Evolutionary conservation across 2,329 filamentous ascomycete species (phyloP), one percentile per base, ranked within the genome.

Genomic region (Pyrenophora teres): DNA sequence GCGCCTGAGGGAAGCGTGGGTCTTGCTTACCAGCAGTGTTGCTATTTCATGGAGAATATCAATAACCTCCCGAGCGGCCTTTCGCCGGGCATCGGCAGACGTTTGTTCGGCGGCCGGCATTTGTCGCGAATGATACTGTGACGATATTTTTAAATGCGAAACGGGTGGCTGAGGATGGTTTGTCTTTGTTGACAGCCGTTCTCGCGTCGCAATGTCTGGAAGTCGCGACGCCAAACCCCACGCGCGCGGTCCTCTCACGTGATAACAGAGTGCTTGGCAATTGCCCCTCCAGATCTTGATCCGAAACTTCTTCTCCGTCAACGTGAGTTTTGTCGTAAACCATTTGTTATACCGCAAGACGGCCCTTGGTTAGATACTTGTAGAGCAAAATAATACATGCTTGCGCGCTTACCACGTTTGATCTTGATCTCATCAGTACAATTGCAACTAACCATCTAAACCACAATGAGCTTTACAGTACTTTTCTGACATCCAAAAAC

Each of bases 31-130:
- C 60, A 99, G 81, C 46, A 99, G 87, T 36, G 90, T 94, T 43
- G 93, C 88, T 60, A 94, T 93, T 71, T 94, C 90, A 63, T 90
- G 85, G 25, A 92, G 81, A 40, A 93, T 91, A 70, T 92, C 88
- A 57, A 94, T 89, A 44, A 73, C 89, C 68, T 93, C 88, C 63
- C 90, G 87, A 15, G 90, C 90, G 21, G 89, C 89, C 62, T 84
- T 83, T 72, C 89, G 87, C 74, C 90, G 91, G 16, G 68, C 68
- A 35, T 73, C 70, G 38, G 68, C 65, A 3, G 69, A 64, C 3
- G 63, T 57, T n/a, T 64, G 59, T 49, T 64, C 60, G 16, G 57
- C 58, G 4, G 49, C 49, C 41, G 62, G 62, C 63, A 65, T 65
- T 65, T 37, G 39, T 35, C 12, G 19, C 21, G 27, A 30, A 30